Evolutionary conservation across 1,284 basidiomycete species (phyloP), one percentile per base, ranked within the genome.

Genomic region (Farysia itapuensis): DNA sequence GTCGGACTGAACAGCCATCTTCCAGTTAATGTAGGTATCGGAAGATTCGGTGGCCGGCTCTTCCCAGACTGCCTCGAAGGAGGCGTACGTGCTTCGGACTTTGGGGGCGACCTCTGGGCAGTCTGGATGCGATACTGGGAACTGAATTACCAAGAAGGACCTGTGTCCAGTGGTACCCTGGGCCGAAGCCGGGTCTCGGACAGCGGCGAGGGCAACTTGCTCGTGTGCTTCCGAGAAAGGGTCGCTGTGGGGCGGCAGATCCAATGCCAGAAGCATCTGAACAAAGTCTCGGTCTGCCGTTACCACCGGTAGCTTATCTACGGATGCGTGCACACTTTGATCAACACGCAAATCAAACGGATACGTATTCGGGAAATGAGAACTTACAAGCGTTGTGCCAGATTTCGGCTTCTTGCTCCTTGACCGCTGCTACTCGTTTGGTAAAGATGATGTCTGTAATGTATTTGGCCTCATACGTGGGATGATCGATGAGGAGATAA

Each of bases 271-370:
- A 1, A 74, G 48, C 37, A 72, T 60, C 57, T 72, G 54, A 7
- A 70, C 48, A 51, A 74, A 74, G 51, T 74, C 72, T 19, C 72
- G 46, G 39, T 72, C 58, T 23, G 64, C 37, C 5, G 61, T 68
- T 14, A 64, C 43, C 39, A 49, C 50, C 28, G 71, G 67, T 19
- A 70, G 46, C 34, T 57, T 60, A 56, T 74, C 46, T 33, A 35
- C n/a, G 19, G n/a, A n/a, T n/a, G n/a, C n/a, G n/a, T 31, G n/a
- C n/a, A n/a, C n/a, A n/a, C n/a, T n/a, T n/a, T n/a, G n/a, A n/a
- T 28, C 26, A 28, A 28, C 26, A n/a, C 11, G n/a, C 9, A 28
- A n/a, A 28, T 9, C 11, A 28, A n/a, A 28, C 9, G 26, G 9
- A 28, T 28, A 28, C 9, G 26, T 28, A 28, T 30, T 18, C 35